Conservation (phyloP, 78 protist genomes). For the Dictyostelium capitatum region DNA sequence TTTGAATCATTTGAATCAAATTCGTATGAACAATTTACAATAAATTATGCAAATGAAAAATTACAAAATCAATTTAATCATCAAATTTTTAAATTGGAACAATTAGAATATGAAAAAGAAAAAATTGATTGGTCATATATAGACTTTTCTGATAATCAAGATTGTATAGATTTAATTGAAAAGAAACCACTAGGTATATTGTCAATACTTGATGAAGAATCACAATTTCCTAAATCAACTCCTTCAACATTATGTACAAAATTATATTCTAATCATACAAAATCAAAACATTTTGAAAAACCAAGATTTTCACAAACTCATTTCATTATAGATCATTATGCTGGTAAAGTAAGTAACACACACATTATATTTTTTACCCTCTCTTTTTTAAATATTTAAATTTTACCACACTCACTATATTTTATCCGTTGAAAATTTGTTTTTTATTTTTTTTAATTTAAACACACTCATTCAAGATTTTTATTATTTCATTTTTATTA, state of each 20-base stretch:
- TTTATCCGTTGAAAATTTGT: neutral
- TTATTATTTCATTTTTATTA: neutral
- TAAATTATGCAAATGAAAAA: constrained; percentile 95
- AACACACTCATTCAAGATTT: neutral
- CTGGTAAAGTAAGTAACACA: constrained; percentile 88
- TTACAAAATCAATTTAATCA: constrained; percentile 92
- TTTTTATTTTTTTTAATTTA: neutral
- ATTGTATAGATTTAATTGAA: constrained; percentile 90
- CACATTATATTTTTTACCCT: neutral
- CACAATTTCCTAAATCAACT: constrained; percentile 88
- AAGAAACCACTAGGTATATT: constrained; percentile 89
- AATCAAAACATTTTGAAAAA: constrained; percentile 76
- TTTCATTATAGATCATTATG: constrained; percentile 94
- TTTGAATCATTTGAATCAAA: constrained; percentile 74
- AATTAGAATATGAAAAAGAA: constrained; percentile 90
- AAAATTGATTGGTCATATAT: constrained; percentile 90
- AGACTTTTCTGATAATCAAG: constrained; percentile 90
- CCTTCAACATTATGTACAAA: constrained; percentile 71
- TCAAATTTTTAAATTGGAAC: constrained; percentile 91
- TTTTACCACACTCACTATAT: neutral
- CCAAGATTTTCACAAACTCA: constrained; percentile 43
- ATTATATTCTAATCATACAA: constrained; percentile 23
- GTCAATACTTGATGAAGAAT: constrained; percentile 93
- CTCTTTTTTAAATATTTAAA: neutral
- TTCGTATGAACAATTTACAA: constrained; percentile 95